A percentile compares a stretch with the other conserved stretches of the same genome.
These are phyloP conservation scores for Phytophthora constricta DNA, from an alignment of 352 stramenopile genomes.

Conservation along the genomic window DNA sequence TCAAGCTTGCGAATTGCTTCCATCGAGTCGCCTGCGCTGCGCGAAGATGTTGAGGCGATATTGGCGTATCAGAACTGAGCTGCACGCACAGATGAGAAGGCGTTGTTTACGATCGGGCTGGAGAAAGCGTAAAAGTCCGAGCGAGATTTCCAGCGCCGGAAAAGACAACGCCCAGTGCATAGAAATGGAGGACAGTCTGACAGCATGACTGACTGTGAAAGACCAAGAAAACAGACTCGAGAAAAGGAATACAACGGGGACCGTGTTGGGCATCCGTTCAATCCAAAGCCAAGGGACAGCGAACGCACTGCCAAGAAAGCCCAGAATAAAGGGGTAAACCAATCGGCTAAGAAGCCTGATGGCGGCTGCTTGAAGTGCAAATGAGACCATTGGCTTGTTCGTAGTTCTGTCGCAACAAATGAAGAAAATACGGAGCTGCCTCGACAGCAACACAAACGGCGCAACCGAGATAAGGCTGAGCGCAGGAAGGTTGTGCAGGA, in stretches of 20 bases:
- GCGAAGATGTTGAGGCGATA: neutral
- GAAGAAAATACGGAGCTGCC: conserved; percentile 12
- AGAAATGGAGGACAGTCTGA: neutral
- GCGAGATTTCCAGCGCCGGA: neutral
- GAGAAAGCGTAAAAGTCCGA: neutral
- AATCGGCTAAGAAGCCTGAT: neutral
- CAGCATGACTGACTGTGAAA: too few species aligned
- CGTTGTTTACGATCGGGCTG: neutral
- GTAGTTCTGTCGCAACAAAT: neutral
- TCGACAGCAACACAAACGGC: neutral
- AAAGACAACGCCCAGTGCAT: neutral
- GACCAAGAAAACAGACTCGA: neutral
- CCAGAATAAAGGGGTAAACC: neutral
- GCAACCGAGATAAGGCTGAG: neutral
- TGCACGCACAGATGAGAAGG: neutral
- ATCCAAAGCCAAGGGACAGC: neutral
- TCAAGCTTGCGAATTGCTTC: neutral
- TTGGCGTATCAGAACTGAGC: neutral
- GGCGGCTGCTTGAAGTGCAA: conserved; percentile 8
- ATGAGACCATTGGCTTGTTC: neutral
- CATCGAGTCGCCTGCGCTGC: neutral
- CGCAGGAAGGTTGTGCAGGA: neutral
- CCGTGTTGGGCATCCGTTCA: too few species aligned
- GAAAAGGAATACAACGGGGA: too few species aligned
- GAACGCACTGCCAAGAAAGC: neutral